phyloP scores from a whole-genome alignment of 192 early-diverging fungal genomes.

The Thoreauomyces humboldtii region DNA sequence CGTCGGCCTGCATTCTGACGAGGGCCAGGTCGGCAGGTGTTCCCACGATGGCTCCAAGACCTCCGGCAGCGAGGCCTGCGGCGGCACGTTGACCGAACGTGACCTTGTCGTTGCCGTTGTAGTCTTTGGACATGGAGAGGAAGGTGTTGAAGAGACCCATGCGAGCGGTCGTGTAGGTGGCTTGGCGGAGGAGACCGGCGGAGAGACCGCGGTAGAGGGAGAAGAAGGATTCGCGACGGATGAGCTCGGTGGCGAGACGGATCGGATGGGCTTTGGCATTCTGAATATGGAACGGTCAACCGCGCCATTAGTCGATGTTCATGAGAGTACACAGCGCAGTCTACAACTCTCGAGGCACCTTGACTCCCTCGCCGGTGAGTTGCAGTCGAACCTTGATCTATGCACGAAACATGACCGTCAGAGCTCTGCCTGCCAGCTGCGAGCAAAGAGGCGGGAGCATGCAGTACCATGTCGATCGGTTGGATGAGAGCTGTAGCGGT shows the following conservation, averaged over 20 bases:
- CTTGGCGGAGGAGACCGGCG: conserved; percentile 53
- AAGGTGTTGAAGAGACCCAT: conserved; percentile 56
- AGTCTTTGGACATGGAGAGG: conserved; percentile 29
- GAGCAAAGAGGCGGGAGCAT: conserved; percentile 28
- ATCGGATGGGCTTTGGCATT: conserved; percentile 35
- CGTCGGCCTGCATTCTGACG: conserved; percentile 49
- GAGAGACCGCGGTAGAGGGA: conserved; percentile 50
- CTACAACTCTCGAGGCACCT: no score
- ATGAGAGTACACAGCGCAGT: no score
- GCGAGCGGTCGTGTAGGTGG: conserved; percentile 54
- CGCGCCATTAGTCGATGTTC: no score
- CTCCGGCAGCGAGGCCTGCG: conserved; percentile 48
- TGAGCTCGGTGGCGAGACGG: conserved; percentile 29
- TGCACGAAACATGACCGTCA: neutral
- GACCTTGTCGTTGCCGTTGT: conserved; percentile 31
- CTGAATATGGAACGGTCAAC: no score
- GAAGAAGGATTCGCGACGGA: conserved; percentile 29
- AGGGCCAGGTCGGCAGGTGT: conserved; percentile 46
- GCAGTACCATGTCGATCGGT: conserved; percentile 53
- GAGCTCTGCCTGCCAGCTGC: no score
- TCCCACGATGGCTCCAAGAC: conserved; percentile 44
- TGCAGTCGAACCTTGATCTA: conserved; percentile 57
- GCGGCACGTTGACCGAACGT: conserved; percentile 41
- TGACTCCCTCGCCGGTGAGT: conserved; percentile 26
- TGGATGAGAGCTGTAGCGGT: conserved; percentile 51